Base-by-base conservation (phyloP, 139 green algal genomes). In the Tetradesmus lagerheimii region DNA sequence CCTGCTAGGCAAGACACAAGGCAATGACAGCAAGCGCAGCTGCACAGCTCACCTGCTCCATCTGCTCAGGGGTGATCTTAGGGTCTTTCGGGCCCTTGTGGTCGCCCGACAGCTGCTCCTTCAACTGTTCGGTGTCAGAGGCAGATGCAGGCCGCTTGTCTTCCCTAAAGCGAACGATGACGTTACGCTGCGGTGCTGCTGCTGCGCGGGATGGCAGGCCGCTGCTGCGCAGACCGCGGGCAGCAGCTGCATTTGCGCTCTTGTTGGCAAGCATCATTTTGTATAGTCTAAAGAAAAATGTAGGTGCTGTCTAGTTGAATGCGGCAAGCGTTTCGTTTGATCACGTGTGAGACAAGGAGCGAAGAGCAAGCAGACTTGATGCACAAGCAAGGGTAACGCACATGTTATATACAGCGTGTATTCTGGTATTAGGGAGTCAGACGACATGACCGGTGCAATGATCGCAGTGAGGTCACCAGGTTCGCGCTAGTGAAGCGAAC, bases 111-210 rank as follows among this genome's bases (percentile, higher is more conserved):
- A 66, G 79, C 41, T 64, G 41, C 16, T 64, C 25, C 79, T 84
- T 84, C 37, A 38, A 27, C 41, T 41, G 79, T 1, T 86, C 80
- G 39, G 39, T 57, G 20, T 86, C 57, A 8, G n/a, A 35, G 0
- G 80, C 38, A 16, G 57, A 86, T 23, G 53, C 80, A 9, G 80
- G 80, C 12, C 80, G 35, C 25, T 41, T 29, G 45, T 74, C 45
- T 14, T 86, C 80, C 80, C 57, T 86, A 47, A 86, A 86, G 14
- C n/a, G 80, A 34, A 86, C 34, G 15, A 74, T 25, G 27, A 86
- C 80, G 31, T 86, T 86, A 47, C 27, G n/a, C n/a, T 39, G 31
- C 31, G 80, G 43, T 86, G n/a, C 80, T 74, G 80, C 38, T 71
- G 67, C 67, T 45, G 80, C 43, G 80, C 80, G 80, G 80, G 47